Evolutionary conservation across 306 rosid species (phyloP).

Genomic region (Malus sylvestris): DNA sequence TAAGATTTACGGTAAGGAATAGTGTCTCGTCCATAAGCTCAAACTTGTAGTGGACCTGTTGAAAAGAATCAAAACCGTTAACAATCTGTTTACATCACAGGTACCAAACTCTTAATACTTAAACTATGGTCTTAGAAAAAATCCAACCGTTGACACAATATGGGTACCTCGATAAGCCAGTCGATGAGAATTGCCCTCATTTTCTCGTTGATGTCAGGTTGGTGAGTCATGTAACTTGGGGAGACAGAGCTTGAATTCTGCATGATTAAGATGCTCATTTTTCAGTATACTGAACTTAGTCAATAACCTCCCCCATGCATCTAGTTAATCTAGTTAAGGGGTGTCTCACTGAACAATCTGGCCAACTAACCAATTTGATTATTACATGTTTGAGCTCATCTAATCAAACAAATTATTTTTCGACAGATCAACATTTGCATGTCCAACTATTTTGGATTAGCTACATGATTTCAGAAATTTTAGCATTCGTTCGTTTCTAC

Average conservation of each 20-base stretch:
- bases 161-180: slow-evolving; percentile 53
- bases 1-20: slow-evolving; percentile 42
- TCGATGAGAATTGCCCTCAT: slow-evolving; percentile 60
- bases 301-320: background rate
- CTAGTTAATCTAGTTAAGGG: background rate
- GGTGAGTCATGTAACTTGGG: slow-evolving; percentile 37
- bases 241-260: slow-evolving; percentile 38
- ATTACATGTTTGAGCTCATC: background rate
- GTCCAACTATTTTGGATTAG: background rate
- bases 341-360: background rate
- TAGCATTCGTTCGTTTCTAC: no score
- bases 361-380: background rate
- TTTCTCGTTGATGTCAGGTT: slow-evolving; percentile 48
- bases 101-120: background rate
- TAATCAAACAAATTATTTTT: background rate
- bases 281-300: background rate
- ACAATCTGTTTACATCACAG: background rate
- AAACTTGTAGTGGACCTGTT: slow-evolving; percentile 59
- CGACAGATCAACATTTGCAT: background rate
- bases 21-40: slow-evolving; percentile 66
- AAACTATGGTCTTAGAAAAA: background rate
- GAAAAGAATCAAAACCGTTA: background rate
- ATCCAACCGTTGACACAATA: background rate
- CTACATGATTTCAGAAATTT: background rate
- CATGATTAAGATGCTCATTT: background rate